These are phyloP conservation scores for Epipyxis sp. DNA, from an alignment of 108 stramenopile genomes.

Conservation along the genomic window DNA sequence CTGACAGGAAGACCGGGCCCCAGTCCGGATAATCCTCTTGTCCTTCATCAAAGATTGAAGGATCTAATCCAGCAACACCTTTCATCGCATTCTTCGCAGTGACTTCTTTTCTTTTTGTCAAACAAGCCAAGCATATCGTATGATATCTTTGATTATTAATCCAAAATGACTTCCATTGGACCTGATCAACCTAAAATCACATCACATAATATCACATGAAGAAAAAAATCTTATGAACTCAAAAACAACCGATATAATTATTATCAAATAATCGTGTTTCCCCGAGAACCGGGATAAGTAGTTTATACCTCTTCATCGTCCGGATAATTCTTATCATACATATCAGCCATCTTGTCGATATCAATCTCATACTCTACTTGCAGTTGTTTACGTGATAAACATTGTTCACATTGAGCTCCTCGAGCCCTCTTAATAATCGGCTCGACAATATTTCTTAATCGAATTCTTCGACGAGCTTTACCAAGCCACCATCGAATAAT, in stretches of 20 bases:
- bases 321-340: slow-evolving; percentile 21
- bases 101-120: slow-evolving; percentile 38
- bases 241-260: too few species aligned
- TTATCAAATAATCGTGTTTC: too few species aligned
- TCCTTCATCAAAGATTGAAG: slow-evolving; percentile 35
- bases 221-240: too few species aligned
- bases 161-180: slow-evolving; percentile 70
- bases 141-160: slow-evolving; percentile 61
- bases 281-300: not conserved
- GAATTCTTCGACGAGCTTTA: slow-evolving; percentile 55
- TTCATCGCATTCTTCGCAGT: slow-evolving; percentile 21
- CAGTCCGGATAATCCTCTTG: slow-evolving; percentile 42
- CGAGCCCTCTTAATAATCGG: slow-evolving; percentile 56
- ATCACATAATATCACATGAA: not conserved
- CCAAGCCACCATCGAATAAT: slow-evolving; percentile 52
- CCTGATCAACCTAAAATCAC: slow-evolving; percentile 35
- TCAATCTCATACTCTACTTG: slow-evolving; percentile 57
- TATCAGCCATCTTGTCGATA: slow-evolving; percentile 15
- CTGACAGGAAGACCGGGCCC: slow-evolving; percentile 53
- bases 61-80: not conserved
- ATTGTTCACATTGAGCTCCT: slow-evolving; percentile 67
- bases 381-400: slow-evolving; percentile 63
- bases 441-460: slow-evolving; percentile 52
- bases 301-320: not conserved
- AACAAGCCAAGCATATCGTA: slow-evolving; percentile 59